phyloP scores from a whole-genome alignment of 352 stramenopile genomes.

The Globisporangium parvum region DNA sequence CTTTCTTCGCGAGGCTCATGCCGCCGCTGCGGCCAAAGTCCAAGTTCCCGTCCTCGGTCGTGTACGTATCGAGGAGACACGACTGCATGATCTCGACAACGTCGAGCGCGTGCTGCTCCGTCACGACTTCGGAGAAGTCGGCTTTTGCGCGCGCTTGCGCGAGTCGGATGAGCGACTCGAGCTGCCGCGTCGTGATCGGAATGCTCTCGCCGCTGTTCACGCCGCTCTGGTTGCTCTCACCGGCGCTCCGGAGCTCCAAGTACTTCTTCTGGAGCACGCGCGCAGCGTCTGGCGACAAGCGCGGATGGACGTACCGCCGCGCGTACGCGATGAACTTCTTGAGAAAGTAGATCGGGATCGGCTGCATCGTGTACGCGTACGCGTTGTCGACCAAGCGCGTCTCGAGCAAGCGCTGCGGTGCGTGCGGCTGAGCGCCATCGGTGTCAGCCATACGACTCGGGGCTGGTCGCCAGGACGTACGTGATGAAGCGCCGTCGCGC shows the following conservation, averaged over 20 bases:
- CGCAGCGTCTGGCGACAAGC: slow-evolving; percentile 51
- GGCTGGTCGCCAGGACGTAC: slow-evolving; percentile 16
- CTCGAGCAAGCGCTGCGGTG: slow-evolving; percentile 26
- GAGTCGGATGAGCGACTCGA: slow-evolving; percentile 92
- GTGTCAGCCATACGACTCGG: slow-evolving; percentile 6
- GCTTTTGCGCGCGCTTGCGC: slow-evolving; percentile 92
- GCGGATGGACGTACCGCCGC: slow-evolving; percentile 92
- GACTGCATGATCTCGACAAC: slow-evolving; percentile 96
- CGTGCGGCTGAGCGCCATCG: background rate
- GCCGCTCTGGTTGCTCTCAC: slow-evolving; percentile 33
- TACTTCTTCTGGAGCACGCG: slow-evolving; percentile 86
- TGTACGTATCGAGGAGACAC: slow-evolving; percentile 88
- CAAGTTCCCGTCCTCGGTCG: slow-evolving; percentile 81
- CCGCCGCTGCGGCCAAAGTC: slow-evolving; percentile 77
- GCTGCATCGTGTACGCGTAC: slow-evolving; percentile 31
- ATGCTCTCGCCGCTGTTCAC: slow-evolving; percentile 67
- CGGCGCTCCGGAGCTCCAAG: slow-evolving; percentile 74
- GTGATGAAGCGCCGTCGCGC: slow-evolving; percentile 10
- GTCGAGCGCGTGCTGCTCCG: slow-evolving; percentile 93
- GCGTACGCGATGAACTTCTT: slow-evolving; percentile 97
- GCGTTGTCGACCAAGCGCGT: slow-evolving; percentile 48
- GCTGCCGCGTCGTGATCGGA: slow-evolving; percentile 94
- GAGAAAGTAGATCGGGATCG: slow-evolving; percentile 81
- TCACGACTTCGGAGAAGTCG: slow-evolving; percentile 92
- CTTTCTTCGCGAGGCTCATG: slow-evolving; percentile 66